A percentile compares a stretch with the other conserved stretches of the same genome.
Evolutionary conservation across 257 asterid genomes (phyloP).

Genomic region (Gentiana macrophylla): DNA sequence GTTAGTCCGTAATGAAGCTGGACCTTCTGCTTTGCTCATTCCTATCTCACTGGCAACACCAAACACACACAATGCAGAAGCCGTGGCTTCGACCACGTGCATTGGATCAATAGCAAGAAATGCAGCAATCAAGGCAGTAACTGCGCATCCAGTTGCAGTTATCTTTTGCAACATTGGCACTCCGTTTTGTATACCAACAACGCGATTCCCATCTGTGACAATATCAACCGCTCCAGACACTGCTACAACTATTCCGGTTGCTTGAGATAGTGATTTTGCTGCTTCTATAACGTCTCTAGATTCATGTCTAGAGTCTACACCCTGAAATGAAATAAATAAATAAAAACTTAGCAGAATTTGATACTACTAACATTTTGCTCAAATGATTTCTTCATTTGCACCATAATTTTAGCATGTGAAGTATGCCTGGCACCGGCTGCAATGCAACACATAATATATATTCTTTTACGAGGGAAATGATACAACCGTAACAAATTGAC

Average conservation of each 20-base stretch:
- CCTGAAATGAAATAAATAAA: constrained; percentile 31
- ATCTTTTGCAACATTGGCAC: constrained; percentile 77
- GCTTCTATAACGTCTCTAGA: constrained; percentile 73
- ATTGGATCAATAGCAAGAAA: constrained; percentile 59
- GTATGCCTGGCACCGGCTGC: too few species aligned
- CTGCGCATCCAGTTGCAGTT: constrained; percentile 89
- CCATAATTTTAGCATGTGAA: too few species aligned
- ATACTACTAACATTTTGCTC: too few species aligned
- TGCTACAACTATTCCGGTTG: constrained; percentile 49
- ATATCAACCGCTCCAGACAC: constrained; percentile 81
- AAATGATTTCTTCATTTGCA: too few species aligned
- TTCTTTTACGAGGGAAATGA: too few species aligned
- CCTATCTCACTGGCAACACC: constrained; percentile 73
- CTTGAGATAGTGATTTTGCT: constrained; percentile 60
- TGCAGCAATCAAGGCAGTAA: constrained; percentile 77
- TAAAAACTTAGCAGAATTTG: background rate
- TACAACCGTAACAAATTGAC: too few species aligned
- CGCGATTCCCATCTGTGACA: constrained; percentile 62
- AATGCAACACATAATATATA: too few species aligned
- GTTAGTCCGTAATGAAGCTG: constrained; percentile 64
- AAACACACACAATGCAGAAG: constrained; percentile 68
- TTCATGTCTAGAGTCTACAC: constrained; percentile 58
- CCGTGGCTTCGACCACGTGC: constrained; percentile 65
- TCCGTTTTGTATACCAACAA: constrained; percentile 61
- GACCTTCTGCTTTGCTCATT: constrained; percentile 57